These are phyloP conservation scores for Kwoniella bestiolae DNA, from an alignment of 768 basidiomycete species.

Conservation along the genomic window DNA sequence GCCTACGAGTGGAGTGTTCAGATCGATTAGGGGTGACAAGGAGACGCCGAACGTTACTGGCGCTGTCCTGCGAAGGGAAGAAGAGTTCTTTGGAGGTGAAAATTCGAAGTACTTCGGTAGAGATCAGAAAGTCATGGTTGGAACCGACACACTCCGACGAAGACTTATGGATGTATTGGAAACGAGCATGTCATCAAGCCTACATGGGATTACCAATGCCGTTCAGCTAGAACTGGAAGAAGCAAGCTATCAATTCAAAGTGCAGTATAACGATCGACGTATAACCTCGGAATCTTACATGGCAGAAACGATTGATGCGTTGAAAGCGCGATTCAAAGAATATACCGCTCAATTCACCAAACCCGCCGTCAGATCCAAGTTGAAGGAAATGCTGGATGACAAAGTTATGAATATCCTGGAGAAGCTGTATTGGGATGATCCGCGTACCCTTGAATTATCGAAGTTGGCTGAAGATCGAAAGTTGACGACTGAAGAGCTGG, in stretches of 20 bases:
- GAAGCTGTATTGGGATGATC: constrained; percentile 95
- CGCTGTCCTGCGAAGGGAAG: constrained; percentile 64
- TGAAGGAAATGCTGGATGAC: constrained; percentile 92
- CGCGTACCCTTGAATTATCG: constrained; percentile 75
- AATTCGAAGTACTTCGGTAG: constrained; percentile 24
- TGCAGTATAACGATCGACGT: constrained; percentile 81
- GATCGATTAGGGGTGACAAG: constrained; percentile 33
- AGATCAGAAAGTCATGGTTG: constrained; percentile 70
- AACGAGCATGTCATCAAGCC: constrained; percentile 92
- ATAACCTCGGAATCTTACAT: constrained; percentile 96
- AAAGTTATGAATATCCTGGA: constrained; percentile 97
- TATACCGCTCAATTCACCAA: constrained; percentile 83
- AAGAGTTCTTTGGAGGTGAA: constrained; percentile 58
- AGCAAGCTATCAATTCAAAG: constrained; percentile 98
- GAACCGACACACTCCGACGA: constrained; percentile 84
- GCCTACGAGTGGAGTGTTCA: constrained; percentile 40
- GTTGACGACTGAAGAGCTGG: constrained; percentile 72
- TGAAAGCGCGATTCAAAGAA: constrained; percentile 85
- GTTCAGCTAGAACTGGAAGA: constrained; percentile 97
- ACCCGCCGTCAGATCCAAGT: constrained; percentile 81
- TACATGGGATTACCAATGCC: constrained; percentile 94
- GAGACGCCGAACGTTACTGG: constrained; percentile 55
- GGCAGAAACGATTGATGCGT: constrained; percentile 90
- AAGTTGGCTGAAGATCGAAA: constrained; percentile 71
- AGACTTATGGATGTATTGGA: constrained; percentile 97